Conservation (phyloP, 2,329 filamentous ascomycete species). For the Lachnellula suecica region DNA sequence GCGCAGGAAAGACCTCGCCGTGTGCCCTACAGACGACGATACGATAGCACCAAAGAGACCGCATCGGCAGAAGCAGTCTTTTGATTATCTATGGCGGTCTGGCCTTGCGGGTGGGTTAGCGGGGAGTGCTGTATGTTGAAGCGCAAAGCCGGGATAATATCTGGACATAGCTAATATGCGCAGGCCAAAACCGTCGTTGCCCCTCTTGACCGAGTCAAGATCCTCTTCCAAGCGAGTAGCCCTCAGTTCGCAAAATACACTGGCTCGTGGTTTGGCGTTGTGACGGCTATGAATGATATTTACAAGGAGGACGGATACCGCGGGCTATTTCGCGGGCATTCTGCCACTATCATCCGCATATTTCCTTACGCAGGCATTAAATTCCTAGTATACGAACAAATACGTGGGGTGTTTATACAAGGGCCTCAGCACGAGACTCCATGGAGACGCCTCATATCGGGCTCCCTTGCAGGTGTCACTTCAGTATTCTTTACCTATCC, state of each 20-base stretch:
- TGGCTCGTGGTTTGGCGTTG: constrained; percentile 82
- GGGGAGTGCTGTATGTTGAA: constrained; percentile 75
- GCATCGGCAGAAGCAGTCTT: constrained; percentile 64
- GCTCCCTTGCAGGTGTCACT: constrained; percentile 77
- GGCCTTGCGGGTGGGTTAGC: constrained; percentile 86
- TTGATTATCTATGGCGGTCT: constrained; percentile 81
- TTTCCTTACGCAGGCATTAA: constrained; percentile 98
- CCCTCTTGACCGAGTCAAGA: constrained; percentile 96
- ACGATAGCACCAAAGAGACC: constrained; percentile 45
- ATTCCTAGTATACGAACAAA: constrained; percentile 96
- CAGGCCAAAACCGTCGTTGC: constrained; percentile 95
- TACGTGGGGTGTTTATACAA: constrained; percentile 76
- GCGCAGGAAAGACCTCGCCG: constrained; percentile 33
- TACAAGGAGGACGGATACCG: constrained; percentile 69
- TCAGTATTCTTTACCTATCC: constrained; percentile 97
- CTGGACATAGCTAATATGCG: constrained; percentile 11
- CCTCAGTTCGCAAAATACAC: constrained; percentile 93
- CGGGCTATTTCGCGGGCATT: constrained; percentile 91
- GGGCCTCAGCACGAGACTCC: constrained; percentile 74
- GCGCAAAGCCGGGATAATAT: neutral
- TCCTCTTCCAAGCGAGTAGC: constrained; percentile 94
- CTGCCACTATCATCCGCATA: constrained; percentile 87
- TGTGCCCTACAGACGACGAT: constrained; percentile 52
- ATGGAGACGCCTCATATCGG: constrained; percentile 70
- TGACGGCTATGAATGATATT: constrained; percentile 81